phyloP scores from a whole-genome alignment of 169 alveolate species.

The Plasmodium inui region DNA sequence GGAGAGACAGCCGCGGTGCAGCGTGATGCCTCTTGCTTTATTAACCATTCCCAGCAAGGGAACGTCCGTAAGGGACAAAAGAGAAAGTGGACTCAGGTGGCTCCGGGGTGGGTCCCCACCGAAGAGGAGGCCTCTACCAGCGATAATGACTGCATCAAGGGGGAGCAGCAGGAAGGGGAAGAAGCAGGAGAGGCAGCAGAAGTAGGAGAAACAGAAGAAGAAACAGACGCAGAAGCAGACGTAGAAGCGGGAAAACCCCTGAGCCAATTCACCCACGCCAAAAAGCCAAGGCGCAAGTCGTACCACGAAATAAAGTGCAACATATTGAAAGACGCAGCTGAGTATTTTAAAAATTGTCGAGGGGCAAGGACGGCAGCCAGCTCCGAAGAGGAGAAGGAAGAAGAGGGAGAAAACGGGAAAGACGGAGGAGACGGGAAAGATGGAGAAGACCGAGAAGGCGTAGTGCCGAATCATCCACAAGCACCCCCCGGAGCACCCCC shows the following conservation, averaged over 20 bases:
- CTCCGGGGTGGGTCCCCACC: not conserved
- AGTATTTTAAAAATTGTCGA: constrained; percentile 1
- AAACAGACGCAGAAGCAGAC: not conserved
- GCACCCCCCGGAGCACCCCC: not conserved
- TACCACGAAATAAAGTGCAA: not conserved
- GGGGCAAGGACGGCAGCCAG: not conserved
- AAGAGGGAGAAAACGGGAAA: not conserved
- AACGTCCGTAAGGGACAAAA: not conserved
- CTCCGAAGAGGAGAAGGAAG: not conserved
- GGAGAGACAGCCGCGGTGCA: not conserved
- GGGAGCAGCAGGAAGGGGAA: not conserved
- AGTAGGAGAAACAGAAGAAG: not conserved
- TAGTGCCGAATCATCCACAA: too few relatives aligned
- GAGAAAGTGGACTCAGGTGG: not conserved
- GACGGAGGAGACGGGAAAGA: not conserved
- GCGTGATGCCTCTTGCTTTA: not conserved
- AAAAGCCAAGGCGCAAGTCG: not conserved
- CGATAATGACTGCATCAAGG: not conserved
- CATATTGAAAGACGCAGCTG: constrained; percentile 5
- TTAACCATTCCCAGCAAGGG: not conserved
- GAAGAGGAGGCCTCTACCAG: not conserved
- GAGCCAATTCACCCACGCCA: not conserved
- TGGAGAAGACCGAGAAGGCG: too few relatives aligned
- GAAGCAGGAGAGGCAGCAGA: not conserved
- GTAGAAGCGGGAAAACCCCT: not conserved